These are phyloP conservation scores for Calycina herbarum DNA, from an alignment of 2,329 filamentous ascomycete genomes.

Conservation along the genomic window DNA sequence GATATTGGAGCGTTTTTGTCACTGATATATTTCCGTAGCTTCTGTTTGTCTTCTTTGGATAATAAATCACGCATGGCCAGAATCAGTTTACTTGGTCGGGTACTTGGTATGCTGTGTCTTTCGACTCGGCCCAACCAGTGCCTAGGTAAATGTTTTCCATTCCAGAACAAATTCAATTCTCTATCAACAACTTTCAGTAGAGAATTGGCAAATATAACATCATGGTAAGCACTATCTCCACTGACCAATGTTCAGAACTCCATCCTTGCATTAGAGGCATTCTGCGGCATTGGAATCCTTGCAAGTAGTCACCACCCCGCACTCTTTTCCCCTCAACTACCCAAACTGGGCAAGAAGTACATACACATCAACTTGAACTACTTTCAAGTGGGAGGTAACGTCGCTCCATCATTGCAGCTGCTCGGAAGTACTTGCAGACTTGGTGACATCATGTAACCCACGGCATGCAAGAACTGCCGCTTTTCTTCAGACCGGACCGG, in stretches of 20 bases:
- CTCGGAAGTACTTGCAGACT: background rate
- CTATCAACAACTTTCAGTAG: too few species aligned
- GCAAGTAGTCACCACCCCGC: background rate
- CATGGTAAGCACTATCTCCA: too few species aligned
- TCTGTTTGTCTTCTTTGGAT: background rate
- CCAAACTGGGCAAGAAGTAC: background rate
- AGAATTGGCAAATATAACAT: too few species aligned
- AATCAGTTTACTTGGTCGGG: too few species aligned
- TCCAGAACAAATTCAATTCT: too few species aligned
- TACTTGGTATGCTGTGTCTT: too few species aligned
- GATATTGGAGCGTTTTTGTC: background rate
- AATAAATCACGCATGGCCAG: too few species aligned
- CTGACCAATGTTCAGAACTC: background rate
- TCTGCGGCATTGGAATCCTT: background rate
- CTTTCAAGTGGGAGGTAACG: background rate
- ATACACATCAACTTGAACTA: background rate
- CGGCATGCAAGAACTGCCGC: background rate
- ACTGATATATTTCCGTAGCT: background rate
- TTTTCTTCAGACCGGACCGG: background rate
- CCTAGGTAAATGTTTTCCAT: too few species aligned
- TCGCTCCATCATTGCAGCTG: background rate
- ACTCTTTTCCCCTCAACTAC: background rate
- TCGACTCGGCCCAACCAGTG: too few species aligned
- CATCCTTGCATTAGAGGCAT: background rate
- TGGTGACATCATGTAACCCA: slow-evolving; percentile 3